Evolutionary conservation across 164 flowering plant genomes (phyloP).

Genomic region (Santalum album): DNA sequence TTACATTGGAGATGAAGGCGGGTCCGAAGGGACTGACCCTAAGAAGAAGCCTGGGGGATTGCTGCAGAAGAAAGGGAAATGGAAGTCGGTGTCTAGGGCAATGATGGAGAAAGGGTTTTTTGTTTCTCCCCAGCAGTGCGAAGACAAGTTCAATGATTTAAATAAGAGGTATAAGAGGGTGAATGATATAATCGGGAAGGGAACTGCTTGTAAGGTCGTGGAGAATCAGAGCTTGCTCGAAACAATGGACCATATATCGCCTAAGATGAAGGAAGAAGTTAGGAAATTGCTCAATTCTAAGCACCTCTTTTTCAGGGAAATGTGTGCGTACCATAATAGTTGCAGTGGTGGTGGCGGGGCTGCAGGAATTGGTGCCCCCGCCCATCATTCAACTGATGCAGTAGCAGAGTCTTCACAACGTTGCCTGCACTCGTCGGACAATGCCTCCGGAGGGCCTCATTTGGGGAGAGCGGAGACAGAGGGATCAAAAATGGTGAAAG

Average conservation of each 20-base stretch:
- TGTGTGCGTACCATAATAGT: slow-evolving; percentile 94
- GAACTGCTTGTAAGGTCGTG: slow-evolving; percentile 82
- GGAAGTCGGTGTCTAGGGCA: slow-evolving; percentile 79
- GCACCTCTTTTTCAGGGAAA: slow-evolving; percentile 87
- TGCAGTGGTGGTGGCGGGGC: slow-evolving; percentile 26
- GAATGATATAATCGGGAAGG: slow-evolving; percentile 79
- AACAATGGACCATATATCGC: slow-evolving; percentile 57
- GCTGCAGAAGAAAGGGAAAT: slow-evolving; percentile 81
- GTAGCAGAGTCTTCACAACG: slow-evolving; percentile 20
- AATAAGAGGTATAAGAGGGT: slow-evolving; percentile 97
- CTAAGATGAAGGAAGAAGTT: slow-evolving; percentile 80
- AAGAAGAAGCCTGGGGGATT: slow-evolving; percentile 41
- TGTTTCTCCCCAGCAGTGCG: slow-evolving; percentile 97
- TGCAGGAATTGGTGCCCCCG: neutral
- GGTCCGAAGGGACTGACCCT: slow-evolving; percentile 23
- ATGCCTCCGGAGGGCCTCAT: slow-evolving; percentile 7
- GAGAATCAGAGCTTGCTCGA: slow-evolving; percentile 85
- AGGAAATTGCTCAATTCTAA: slow-evolving; percentile 81
- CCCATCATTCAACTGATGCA: slow-evolving; percentile 23
- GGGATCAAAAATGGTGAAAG: slow-evolving; percentile 19
- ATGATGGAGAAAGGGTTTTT: slow-evolving; percentile 87
- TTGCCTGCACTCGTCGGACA: slow-evolving; percentile 20
- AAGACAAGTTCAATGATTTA: slow-evolving; percentile 91
- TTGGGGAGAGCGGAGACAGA: slow-evolving; percentile 18
- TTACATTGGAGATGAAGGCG: slow-evolving; percentile 37